Conservation (phyloP, 2,329 filamentous ascomycete genomes). For the Westerdykella sp. region DNA sequence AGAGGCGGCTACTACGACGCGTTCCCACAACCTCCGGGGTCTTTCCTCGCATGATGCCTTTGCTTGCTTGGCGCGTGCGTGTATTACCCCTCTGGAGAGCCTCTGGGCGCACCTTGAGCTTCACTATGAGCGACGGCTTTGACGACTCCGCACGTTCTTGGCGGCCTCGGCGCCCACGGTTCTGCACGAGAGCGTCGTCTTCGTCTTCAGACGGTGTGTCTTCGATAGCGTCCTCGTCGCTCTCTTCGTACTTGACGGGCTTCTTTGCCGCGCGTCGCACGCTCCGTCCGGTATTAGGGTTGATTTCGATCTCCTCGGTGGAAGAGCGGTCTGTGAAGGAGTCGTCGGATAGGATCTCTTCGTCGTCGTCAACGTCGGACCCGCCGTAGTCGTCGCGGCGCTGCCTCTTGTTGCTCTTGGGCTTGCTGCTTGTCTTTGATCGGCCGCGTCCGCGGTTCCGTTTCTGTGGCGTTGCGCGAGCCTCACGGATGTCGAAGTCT, state of each 20-base stretch:
- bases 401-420: constrained; percentile 28
- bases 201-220: constrained; percentile 34
- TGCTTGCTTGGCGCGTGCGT: constrained; percentile 39
- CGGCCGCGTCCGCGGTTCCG: constrained; percentile 18
- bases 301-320: constrained; percentile 47
- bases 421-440: constrained; percentile 21
- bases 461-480: constrained; percentile 24
- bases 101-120: constrained; percentile 33
- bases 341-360: constrained; percentile 45
- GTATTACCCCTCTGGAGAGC: not conserved
- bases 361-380: constrained; percentile 41
- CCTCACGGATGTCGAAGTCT: constrained; percentile 31
- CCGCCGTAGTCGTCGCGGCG: constrained; percentile 28
- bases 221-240: constrained; percentile 42
- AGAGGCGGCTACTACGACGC: constrained; percentile 54
- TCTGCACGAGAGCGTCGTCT: constrained; percentile 12
- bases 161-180: constrained; percentile 8
- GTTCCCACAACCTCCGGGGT: constrained; percentile 34
- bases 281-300: constrained; percentile 50
- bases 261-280: constrained; percentile 53
- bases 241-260: constrained; percentile 52
- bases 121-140: constrained; percentile 37
- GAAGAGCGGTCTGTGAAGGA: constrained; percentile 36
- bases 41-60: constrained; percentile 32
- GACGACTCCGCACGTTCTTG: constrained; percentile 24